Evolutionary conservation across 2,329 filamentous ascomycete species (phyloP), one percentile per base, ranked within the genome.

Genomic region (Colletotrichum salicis): DNA sequence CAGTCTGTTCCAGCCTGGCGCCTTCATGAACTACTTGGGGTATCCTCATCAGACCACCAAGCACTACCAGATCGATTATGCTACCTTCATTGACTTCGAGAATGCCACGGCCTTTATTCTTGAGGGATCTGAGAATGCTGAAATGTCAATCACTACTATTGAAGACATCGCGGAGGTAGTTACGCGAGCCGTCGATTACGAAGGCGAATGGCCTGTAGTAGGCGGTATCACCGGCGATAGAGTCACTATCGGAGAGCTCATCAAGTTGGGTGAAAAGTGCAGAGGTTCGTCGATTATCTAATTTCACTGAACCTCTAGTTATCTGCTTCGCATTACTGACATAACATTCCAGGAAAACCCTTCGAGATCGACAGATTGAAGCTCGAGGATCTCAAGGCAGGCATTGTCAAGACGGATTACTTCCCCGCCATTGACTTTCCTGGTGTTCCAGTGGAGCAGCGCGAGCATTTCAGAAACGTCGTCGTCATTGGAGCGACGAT

Each of bases 21-120:
- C 84, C 22, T 86, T 87, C 76, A 74, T 85, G 45, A 81, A 88
- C 75, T 88, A 88, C 79, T 80, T 88, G 13, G 84, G 82, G 19
- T 79, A 80, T 64, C 85, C 86, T 0, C 75, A 84, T 67, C 76
- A 82, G 15, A 81, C 83, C 0, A 73, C 80, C 6, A 83, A 82
- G 22, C 76, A 83, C 15, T 75, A 87, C n/a, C 64, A 65, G 3
- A 76, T 77, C 5, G 56, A 63, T 4, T 27, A 13, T 22, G 27
- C 55, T 6, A 24, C 37, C 5, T 52, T 67, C 8, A 24, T 60
- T 5, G 80, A 85, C 73, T 81, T 84, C n/a, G 64, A 75, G 4
- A 79, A 80, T 11, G 76, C 79, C 15, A 78, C 78, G 19, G 78
- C 77, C 5, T 75, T 81, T 5, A 59, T 78, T 4, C 41, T 81